Conservation (phyloP, 2,329 filamentous ascomycete species). For the Calonectria pseudoreteaudii region DNA sequence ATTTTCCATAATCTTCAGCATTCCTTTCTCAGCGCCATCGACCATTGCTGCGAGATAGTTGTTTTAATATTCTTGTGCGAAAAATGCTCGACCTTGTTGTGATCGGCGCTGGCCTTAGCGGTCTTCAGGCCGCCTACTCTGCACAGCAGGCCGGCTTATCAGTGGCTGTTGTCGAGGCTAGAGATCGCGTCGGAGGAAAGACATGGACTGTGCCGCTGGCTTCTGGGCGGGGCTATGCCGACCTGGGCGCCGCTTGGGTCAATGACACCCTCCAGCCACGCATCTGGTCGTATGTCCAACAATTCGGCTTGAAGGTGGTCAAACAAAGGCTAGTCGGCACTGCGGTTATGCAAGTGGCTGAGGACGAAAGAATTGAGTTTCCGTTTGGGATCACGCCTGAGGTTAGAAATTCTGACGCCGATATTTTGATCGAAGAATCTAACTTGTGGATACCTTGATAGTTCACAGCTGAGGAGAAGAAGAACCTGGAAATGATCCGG, state of each 20-base stretch:
- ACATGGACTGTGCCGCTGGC: conserved; percentile 54
- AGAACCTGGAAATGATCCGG: conserved; percentile 47
- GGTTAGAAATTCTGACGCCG: conserved; percentile 13
- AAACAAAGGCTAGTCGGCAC: conserved; percentile 62
- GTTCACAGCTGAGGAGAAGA: conserved; percentile 48
- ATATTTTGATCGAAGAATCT: rapidly evolving
- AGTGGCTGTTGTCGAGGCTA: conserved; percentile 61
- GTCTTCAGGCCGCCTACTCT: conserved; percentile 50
- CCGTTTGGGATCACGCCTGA: conserved; percentile 38
- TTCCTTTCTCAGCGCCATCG: neutral
- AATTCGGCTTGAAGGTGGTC: conserved; percentile 55
- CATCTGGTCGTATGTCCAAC: conserved; percentile 55
- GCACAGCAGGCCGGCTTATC: conserved; percentile 52
- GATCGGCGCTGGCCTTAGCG: conserved; percentile 59
- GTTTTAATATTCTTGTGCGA: neutral
- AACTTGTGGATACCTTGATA: conserved; percentile 14
- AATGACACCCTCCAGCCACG: conserved; percentile 65
- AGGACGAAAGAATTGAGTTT: conserved; percentile 44
- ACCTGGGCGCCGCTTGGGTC: conserved; percentile 70
- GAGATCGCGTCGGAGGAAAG: conserved; percentile 64
- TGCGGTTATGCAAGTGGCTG: conserved; percentile 53
- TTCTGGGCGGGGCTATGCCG: conserved; percentile 52
- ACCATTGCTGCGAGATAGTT: neutral
- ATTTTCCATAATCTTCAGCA: too few species aligned
- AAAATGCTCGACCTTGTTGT: conserved; percentile 48